phyloP scores from a whole-genome alignment of 441 rosid species.

The Gossypium aridum region DNA sequence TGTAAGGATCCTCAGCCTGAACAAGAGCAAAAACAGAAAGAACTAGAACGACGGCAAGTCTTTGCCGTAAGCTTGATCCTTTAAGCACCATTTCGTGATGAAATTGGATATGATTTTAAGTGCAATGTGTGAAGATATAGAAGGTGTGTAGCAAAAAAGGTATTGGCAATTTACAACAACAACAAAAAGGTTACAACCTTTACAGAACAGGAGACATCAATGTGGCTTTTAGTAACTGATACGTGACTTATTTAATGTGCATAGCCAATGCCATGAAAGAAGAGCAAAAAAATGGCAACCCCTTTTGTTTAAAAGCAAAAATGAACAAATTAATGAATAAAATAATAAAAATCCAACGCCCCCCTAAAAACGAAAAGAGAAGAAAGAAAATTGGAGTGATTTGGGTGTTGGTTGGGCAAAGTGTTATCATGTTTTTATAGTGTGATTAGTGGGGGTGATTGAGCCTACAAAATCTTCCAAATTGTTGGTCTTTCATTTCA shows the following conservation, averaged over 20 bases:
- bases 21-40: neutral
- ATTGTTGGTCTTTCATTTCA: neutral
- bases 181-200: neutral
- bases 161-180: neutral
- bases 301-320: neutral
- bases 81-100: neutral
- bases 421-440: neutral
- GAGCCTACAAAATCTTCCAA: neutral
- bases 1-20: conserved; percentile 35
- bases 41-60: neutral
- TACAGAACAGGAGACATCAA: neutral
- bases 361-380: neutral
- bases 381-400: neutral
- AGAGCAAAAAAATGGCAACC: neutral
- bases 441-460: neutral
- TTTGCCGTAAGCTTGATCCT: neutral
- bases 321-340: neutral
- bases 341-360: neutral
- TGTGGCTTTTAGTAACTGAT: conserved; percentile 1
- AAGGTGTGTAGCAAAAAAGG: neutral
- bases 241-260: conserved; percentile 10
- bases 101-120: neutral
- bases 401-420: neutral
- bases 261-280: neutral
- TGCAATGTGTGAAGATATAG: neutral